phyloP scores from a whole-genome alignment of 768 basidiomycete species.

The Dentipellis sp. region DNA sequence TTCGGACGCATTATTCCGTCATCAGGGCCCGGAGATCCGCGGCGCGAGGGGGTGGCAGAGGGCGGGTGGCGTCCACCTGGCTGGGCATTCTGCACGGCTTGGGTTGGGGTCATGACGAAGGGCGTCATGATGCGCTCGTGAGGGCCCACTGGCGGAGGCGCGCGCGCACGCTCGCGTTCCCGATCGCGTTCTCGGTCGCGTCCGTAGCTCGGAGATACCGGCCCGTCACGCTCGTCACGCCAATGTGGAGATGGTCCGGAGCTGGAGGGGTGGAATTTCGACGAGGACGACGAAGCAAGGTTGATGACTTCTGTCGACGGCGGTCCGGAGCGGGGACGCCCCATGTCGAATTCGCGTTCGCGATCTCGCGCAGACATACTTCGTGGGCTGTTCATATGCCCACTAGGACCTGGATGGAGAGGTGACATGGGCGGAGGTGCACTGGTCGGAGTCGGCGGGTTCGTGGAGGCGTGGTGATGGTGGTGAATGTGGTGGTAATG shows the following conservation, averaged over 20 bases:
- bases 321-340: constrained; percentile 1
- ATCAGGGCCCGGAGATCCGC: constrained; percentile 8
- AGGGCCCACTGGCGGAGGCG: constrained; percentile 16
- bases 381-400: constrained; percentile 4
- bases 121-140: constrained; percentile 23
- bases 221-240: constrained; percentile 9
- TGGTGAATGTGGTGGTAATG: constrained; percentile 26
- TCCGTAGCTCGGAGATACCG: constrained; percentile 10
- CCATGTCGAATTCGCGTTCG: background rate
- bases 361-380: constrained; percentile 5
- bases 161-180: constrained; percentile 11
- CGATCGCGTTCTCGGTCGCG: constrained; percentile 18
- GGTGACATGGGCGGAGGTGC: constrained; percentile 15
- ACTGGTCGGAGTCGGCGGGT: constrained; percentile 7
- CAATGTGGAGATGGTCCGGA: background rate
- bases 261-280: background rate
- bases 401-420: constrained; percentile 1
- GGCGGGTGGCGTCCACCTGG: background rate
- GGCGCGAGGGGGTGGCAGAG: constrained; percentile 4
- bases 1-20: background rate
- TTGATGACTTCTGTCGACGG: constrained; percentile 10
- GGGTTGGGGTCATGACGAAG: constrained; percentile 19
- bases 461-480: constrained; percentile 20
- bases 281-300: constrained; percentile 1
- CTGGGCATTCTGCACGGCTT: background rate